phyloP scores from a whole-genome alignment of 2,329 filamentous ascomycete species.

The Arthroderma sp. region DNA sequence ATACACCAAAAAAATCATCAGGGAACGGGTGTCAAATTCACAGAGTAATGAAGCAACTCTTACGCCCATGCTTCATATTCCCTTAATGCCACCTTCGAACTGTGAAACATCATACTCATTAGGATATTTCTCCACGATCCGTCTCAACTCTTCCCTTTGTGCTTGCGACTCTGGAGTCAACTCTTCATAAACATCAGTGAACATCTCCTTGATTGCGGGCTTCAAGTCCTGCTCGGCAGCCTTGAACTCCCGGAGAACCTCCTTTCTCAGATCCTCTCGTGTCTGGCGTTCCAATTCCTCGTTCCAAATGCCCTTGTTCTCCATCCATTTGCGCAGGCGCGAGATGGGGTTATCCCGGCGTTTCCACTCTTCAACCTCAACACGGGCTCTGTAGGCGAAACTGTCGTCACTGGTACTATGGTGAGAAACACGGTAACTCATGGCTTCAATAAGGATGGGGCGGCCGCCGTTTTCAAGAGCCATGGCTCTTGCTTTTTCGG shows the following conservation, averaged over 20 bases:
- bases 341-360: slow-evolving; percentile 78
- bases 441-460: slow-evolving; percentile 81
- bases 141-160: slow-evolving; percentile 64
- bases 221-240: slow-evolving; percentile 49
- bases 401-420: slow-evolving; percentile 96
- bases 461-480: slow-evolving; percentile 69
- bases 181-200: slow-evolving; percentile 81
- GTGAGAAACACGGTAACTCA: slow-evolving; percentile 96
- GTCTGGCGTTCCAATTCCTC: slow-evolving; percentile 67
- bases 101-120: slow-evolving; percentile 76
- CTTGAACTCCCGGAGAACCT: slow-evolving; percentile 71
- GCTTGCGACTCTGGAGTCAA: slow-evolving; percentile 63
- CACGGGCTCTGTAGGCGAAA: slow-evolving; percentile 83
- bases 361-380: slow-evolving; percentile 95
- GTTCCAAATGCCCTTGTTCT: slow-evolving; percentile 69
- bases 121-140: slow-evolving; percentile 73
- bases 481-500: slow-evolving; percentile 59
- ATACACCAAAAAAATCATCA: too few species aligned
- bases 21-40: too few species aligned
- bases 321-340: slow-evolving; percentile 78
- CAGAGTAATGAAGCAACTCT: too few species aligned
- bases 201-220: slow-evolving; percentile 43
- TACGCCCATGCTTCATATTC: slow-evolving; percentile 31
- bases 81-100: slow-evolving; percentile 60
- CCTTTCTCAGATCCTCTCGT: slow-evolving; percentile 52